A percentile compares a stretch with the other conserved stretches of the same genome.
Conservation (phyloP, 306 rosid genomes). For the Cucurbita ficifolia region DNA sequence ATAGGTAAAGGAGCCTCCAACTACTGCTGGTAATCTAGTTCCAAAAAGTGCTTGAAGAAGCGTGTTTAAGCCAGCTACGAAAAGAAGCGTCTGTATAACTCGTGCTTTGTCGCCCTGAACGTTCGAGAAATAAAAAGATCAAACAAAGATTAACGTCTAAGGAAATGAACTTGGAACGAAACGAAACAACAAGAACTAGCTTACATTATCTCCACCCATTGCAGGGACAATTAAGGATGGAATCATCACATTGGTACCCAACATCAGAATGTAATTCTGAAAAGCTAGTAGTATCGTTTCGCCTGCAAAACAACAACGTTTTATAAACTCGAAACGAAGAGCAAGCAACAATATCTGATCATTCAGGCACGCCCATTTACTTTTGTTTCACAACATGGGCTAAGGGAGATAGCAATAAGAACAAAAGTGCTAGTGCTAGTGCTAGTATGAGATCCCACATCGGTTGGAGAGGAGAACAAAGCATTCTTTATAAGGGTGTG, state of each 20-base stretch:
- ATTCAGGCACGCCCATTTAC: background rate
- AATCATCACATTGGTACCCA: constrained; percentile 91
- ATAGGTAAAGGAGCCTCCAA: constrained; percentile 94
- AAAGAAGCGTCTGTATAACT: constrained; percentile 84
- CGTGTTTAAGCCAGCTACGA: constrained; percentile 85
- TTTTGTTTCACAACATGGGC: background rate
- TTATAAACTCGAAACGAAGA: background rate
- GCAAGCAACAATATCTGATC: background rate
- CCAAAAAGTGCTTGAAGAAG: constrained; percentile 98
- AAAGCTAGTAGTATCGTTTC: constrained; percentile 81
- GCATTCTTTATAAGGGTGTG: no score
- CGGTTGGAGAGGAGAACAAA: no score
- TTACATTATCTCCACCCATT: constrained; percentile 91
- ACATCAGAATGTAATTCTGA: constrained; percentile 90
- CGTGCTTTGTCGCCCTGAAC: constrained; percentile 82
- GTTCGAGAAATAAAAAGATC: background rate
- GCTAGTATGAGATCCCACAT: background rate
- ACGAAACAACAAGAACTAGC: constrained; percentile 11
- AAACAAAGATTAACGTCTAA: background rate
- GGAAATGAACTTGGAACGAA: background rate
- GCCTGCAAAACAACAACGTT: constrained; percentile 38
- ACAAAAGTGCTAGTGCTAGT: background rate
- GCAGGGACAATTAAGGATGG: constrained; percentile 69
- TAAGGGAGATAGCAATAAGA: background rate
- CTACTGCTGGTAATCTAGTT: constrained; percentile 84